Conservation (phyloP, 2,329 filamentous ascomycete genomes). For the Bipolaris oryzae region DNA sequence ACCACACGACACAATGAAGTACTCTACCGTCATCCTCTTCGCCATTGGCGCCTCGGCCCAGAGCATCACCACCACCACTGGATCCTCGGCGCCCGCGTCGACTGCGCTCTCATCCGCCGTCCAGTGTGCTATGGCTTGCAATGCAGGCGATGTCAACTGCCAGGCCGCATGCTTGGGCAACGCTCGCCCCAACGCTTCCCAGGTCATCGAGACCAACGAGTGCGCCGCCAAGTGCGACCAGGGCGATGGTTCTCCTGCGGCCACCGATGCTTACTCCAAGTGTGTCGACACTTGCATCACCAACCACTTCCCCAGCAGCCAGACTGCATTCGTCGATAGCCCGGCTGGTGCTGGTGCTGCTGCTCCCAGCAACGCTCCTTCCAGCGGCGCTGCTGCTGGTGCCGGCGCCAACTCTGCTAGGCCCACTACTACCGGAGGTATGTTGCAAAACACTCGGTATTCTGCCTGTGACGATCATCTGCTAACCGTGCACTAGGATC, state of each 20-base stretch:
- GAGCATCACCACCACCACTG: constrained; percentile 42
- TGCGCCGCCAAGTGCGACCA: constrained; percentile 61
- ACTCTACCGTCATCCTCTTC: constrained; percentile 55
- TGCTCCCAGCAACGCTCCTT: constrained; percentile 28
- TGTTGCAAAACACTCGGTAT: neutral
- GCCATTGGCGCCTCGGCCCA: constrained; percentile 54
- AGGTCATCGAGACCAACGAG: constrained; percentile 58
- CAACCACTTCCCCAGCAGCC: constrained; percentile 55
- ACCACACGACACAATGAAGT: constrained; percentile 48
- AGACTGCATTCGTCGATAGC: constrained; percentile 31
- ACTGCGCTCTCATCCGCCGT: constrained; percentile 34
- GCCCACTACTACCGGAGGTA: constrained; percentile 5
- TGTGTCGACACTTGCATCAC: constrained; percentile 59
- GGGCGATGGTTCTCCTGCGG: constrained; percentile 56
- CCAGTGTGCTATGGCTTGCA: constrained; percentile 50
- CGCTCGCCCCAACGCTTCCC: constrained; percentile 58
- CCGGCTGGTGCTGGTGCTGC: constrained; percentile 34
- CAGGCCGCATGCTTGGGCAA: constrained; percentile 58
- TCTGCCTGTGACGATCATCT: neutral
- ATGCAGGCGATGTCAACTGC: constrained; percentile 56
- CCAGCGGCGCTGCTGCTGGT: constrained; percentile 25
- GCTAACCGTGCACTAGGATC: constrained; percentile 13
- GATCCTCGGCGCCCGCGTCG: constrained; percentile 34
- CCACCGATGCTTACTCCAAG: constrained; percentile 53
- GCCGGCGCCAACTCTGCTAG: constrained; percentile 23